Conservation (phyloP, 2,329 filamentous ascomycete species). For the Phialophora expanda region DNA sequence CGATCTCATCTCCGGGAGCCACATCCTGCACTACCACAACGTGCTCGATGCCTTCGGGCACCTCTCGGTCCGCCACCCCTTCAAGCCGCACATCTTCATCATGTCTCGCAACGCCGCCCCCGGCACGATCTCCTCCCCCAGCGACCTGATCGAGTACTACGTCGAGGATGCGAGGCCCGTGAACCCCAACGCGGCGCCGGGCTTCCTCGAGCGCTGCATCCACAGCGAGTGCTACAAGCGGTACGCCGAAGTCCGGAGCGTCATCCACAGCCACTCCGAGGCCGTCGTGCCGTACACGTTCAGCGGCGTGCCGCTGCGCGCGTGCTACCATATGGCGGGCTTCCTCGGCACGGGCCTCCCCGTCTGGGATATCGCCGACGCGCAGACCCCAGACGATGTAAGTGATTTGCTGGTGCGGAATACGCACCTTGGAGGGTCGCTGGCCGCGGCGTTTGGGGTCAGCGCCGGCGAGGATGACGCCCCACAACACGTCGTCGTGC, state of each 20-base stretch:
- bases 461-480: background rate
- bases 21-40: conserved; percentile 51
- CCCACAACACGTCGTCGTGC: conserved; percentile 42
- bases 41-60: conserved; percentile 62
- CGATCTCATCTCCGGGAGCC: conserved; percentile 53
- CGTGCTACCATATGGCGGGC: conserved; percentile 52
- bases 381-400: conserved; percentile 40
- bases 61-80: conserved; percentile 58
- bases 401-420: conserved; percentile 50
- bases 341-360: conserved; percentile 45
- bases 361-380: conserved; percentile 44
- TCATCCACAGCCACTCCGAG: conserved; percentile 54
- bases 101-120: conserved; percentile 57
- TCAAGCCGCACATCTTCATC: conserved; percentile 53
- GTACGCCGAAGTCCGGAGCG: conserved; percentile 47
- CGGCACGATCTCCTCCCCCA: conserved; percentile 51
- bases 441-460: conserved; percentile 45
- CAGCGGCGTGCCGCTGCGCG: conserved; percentile 47
- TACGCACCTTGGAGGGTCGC: conserved; percentile 44
- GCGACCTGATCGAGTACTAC: conserved; percentile 56
- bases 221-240: conserved; percentile 55
- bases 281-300: conserved; percentile 50
- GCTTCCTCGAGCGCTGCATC: conserved; percentile 54
- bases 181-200: conserved; percentile 46
- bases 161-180: conserved; percentile 52